phyloP scores from a whole-genome alignment of 2,329 filamentous ascomycete species.

The Trichoderma simmonsii region DNA sequence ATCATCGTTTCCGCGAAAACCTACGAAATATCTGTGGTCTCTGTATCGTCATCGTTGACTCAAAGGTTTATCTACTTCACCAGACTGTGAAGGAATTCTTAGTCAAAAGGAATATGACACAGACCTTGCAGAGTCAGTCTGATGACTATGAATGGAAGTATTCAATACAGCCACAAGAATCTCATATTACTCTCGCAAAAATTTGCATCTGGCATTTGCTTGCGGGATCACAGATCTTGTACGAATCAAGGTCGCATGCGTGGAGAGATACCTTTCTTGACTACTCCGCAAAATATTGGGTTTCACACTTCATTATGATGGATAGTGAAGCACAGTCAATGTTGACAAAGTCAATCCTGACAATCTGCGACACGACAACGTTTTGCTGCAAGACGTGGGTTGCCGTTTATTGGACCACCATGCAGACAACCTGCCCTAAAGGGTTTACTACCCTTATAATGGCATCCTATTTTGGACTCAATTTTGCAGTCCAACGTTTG shows the following conservation, averaged over 20 bases:
- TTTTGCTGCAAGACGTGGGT: not conserved
- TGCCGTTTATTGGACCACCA: not conserved
- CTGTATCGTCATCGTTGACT: conserved; percentile 26
- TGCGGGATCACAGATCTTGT: not conserved
- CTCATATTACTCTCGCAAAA: conserved; percentile 18
- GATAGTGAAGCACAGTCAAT: not conserved
- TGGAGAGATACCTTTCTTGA: not conserved
- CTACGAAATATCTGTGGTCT: conserved; percentile 32
- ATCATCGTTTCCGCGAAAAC: conserved; percentile 14
- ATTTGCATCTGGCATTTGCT: conserved; percentile 20
- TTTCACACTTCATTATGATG: not conserved
- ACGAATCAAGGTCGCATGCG: not conserved
- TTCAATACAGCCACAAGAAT: conserved; percentile 16
- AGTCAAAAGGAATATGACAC: not conserved
- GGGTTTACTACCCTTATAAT: not conserved
- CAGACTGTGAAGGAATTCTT: conserved; percentile 27
- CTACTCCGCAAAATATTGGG: not conserved
- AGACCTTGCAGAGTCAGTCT: not conserved
- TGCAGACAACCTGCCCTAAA: not conserved
- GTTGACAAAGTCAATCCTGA: not conserved
- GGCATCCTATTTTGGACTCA: not conserved
- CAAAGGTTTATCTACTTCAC: conserved; percentile 26
- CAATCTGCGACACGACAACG: not conserved
- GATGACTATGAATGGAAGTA: conserved; percentile 18
- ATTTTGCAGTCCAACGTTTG: not conserved